These are phyloP conservation scores for Ilyonectria mors-panacis DNA, from an alignment of 2,329 filamentous ascomycete genomes.

Conservation along the genomic window DNA sequence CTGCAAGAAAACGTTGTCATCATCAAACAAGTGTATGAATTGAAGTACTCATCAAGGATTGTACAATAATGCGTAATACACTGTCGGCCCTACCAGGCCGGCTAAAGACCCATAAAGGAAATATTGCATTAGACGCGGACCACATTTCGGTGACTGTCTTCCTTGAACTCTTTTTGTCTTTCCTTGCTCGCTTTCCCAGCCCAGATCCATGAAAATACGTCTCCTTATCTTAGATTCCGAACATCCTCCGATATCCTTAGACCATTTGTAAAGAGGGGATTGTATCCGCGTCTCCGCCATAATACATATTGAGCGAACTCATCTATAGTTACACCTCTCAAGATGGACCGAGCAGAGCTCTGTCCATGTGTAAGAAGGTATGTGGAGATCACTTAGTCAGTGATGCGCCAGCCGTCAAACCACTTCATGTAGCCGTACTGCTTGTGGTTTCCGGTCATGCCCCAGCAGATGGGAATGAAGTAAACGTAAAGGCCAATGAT, in stretches of 20 bases:
- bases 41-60: constrained; percentile 46
- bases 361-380: constrained; percentile 22
- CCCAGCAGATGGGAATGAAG: constrained; percentile 96
- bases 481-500: constrained; percentile 88
- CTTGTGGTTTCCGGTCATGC: constrained; percentile 88
- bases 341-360: constrained; percentile 25
- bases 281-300: constrained; percentile 25
- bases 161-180: constrained; percentile 42
- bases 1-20: constrained; percentile 40
- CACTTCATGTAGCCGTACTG: constrained; percentile 95
- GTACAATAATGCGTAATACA: constrained; percentile 54
- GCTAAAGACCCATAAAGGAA: constrained; percentile 33
- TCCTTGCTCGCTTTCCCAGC: constrained; percentile 42
- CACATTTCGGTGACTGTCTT: constrained; percentile 40
- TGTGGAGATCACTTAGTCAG: constrained; percentile 63
- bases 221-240: constrained; percentile 40
- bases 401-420: constrained; percentile 89
- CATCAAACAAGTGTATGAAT: constrained; percentile 45
- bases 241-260: constrained; percentile 38
- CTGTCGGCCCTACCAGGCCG: constrained; percentile 40
- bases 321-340: constrained; percentile 32
- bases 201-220: constrained; percentile 34
- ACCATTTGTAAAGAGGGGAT: constrained; percentile 31
- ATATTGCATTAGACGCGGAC: constrained; percentile 51
- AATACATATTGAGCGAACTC: constrained; percentile 30